Conservation (phyloP, 495 filamentous ascomycete genomes). For the Sabuloglossum arenarium region DNA sequence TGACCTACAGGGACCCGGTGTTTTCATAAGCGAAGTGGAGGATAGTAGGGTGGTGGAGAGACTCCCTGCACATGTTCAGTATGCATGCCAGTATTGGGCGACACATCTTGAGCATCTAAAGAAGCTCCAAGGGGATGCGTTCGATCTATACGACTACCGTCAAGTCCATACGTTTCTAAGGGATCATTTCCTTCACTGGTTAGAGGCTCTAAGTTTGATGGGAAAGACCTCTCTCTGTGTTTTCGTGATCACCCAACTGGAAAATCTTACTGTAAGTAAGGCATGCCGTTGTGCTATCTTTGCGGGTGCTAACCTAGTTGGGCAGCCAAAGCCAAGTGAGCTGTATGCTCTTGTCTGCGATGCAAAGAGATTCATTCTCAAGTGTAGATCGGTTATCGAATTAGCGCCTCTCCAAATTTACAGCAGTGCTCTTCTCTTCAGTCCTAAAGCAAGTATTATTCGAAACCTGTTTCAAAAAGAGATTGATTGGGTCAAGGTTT, state of each 20-base stretch:
- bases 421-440: not conserved
- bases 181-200: not conserved
- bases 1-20: constrained; percentile 15
- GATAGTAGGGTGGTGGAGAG: constrained; percentile 6
- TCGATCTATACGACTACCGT: not conserved
- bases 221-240: not conserved
- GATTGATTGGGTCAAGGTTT: not conserved
- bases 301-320: not conserved
- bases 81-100: constrained; percentile 28
- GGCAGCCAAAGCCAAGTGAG: not conserved
- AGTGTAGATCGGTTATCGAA: too few species aligned
- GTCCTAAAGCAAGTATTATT: not conserved
- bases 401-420: constrained; percentile 16
- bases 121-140: constrained; percentile 20
- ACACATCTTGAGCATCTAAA: too few species aligned
- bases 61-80: constrained; percentile 17
- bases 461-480: not conserved
- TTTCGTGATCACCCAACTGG: not conserved
- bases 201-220: not conserved
- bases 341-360: constrained; percentile 15
- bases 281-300: not conserved
- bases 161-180: not conserved
- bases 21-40: constrained; percentile 5
- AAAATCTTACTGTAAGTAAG: not conserved
- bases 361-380: constrained; percentile 17